Percentiles rank a stretch among this genome's conserved stretches.
Conservation (phyloP, 2,329 filamentous ascomycete genomes). For the Colletotrichum liaoningense region DNA sequence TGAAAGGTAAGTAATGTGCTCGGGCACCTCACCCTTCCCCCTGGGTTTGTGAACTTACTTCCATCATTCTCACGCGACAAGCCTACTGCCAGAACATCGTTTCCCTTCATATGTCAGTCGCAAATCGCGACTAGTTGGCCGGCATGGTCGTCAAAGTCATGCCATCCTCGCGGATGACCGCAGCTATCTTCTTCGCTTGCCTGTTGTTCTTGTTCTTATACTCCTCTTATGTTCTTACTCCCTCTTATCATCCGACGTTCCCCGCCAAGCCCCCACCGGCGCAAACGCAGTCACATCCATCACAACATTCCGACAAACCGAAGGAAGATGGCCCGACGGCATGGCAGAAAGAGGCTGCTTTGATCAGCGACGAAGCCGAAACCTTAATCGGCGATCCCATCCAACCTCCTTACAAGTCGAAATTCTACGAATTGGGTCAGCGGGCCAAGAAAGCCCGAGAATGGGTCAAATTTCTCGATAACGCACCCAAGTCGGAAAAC, state of each 20-base stretch:
- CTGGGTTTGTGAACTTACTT: background rate
- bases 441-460: slow-evolving; percentile 37
- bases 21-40: background rate
- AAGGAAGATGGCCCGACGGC: background rate
- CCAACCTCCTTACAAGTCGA: slow-evolving; percentile 41
- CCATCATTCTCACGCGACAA: background rate
- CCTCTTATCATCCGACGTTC: background rate
- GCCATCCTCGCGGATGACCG: background rate
- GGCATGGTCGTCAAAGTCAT: background rate
- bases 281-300: background rate
- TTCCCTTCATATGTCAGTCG: background rate
- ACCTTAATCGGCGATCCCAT: slow-evolving; percentile 42
- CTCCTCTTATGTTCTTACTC: background rate
- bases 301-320: background rate
- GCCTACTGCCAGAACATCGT: background rate
- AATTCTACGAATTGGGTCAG: slow-evolving; percentile 47
- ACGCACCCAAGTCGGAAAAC: background rate
- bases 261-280: background rate
- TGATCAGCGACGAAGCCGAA: background rate
- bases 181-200: background rate
- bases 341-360: slow-evolving; percentile 4
- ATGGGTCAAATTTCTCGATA: slow-evolving; percentile 33
- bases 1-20: background rate
- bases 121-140: background rate
- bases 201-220: background rate